Percentiles rank a stretch among this genome's conserved stretches.
These are phyloP conservation scores for Penicillium malachiteum DNA, from an alignment of 495 filamentous ascomycete genomes.

Conservation along the genomic window DNA sequence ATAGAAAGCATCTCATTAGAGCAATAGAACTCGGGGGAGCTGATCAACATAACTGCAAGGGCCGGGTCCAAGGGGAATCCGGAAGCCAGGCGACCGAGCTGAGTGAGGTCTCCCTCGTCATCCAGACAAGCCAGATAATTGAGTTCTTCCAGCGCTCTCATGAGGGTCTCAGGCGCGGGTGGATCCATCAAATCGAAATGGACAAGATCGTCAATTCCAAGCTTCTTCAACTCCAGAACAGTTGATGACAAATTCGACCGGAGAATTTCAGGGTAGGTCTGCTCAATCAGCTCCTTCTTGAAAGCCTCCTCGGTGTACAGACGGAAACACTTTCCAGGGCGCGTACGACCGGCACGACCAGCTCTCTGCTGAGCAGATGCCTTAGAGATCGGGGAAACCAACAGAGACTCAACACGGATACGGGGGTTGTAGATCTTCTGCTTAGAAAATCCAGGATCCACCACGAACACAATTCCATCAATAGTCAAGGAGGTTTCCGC, in stretches of 20 bases:
- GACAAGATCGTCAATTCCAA: conserved; percentile 92
- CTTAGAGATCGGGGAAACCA: conserved; percentile 96
- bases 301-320: conserved; percentile 95
- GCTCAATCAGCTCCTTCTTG: conserved; percentile 96
- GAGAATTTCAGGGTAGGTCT: conserved; percentile 93
- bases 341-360: conserved; percentile 97
- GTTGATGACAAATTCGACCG: conserved; percentile 92
- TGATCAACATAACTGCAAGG: conserved; percentile 96
- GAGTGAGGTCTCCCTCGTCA: conserved; percentile 89
- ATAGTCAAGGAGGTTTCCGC: conserved; percentile 97
- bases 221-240: conserved; percentile 95
- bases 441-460: conserved; percentile 98
- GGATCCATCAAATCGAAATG: conserved; percentile 99
- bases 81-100: conserved; percentile 81
- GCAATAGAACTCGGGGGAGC: conserved; percentile 96
- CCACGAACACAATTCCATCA: conserved; percentile 98
- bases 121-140: conserved; percentile 97
- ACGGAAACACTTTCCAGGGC: conserved; percentile 96
- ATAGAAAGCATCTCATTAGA: conserved; percentile 97
- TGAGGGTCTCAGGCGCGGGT: conserved; percentile 95
- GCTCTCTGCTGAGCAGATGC: conserved; percentile 98
- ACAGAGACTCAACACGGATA: conserved; percentile 89
- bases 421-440: conserved; percentile 99
- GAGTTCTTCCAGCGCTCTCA: conserved; percentile 96
- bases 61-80: conserved; percentile 96